Evolutionary conservation across 345 rosid species (phyloP), one percentile per base, ranked within the genome.

Genomic region (Capsella bursapastoris): DNA sequence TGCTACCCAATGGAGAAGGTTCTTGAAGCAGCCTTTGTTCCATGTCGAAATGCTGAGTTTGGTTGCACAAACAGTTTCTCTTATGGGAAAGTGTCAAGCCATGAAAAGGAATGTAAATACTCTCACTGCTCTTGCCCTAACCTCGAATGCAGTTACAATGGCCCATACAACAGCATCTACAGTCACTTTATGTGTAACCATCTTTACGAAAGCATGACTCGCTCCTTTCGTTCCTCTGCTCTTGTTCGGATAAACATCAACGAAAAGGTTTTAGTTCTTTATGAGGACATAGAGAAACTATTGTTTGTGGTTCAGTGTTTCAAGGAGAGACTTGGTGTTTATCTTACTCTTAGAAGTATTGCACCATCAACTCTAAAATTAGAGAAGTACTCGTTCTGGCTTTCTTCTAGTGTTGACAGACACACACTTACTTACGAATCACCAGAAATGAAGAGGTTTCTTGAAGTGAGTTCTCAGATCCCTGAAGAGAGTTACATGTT

Each of bases 31-130:
- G 53, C 15, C n/a, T 1, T 44, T 63, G 68, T 63, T 28, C 27
- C 37, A 2, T 44, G 67, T 44, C 52, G 8, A 28, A 43, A 44
- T 63, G 38, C 52, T 28, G 25, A 37, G 27, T 8, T 62, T 43
- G 66, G 38, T 27, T 62, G 66, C 37, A 6, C 12, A 4, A 2
- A 27, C 0, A 62, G 8, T 2, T 7, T 27, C 4, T 7, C 15
- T 7, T 43, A 62, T n/a, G 51, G 8, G 8, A 8, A 43, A 7
- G 35, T 25, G 13, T 43, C 51, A 14, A 27, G 2, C 4, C 66
- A 62, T 14, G 51, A 62, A 62, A 43, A 62, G 11, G 65, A 60
- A 62, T 62, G 51, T 13, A 27, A 2, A 3, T 43, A 27, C 31
- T 62, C 37, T 7, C 58, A 3, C 14, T 60, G 15, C 5, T 6